A percentile compares a stretch with the other conserved stretches of the same genome.
Conservation (phyloP, 768 basidiomycete species). For the Galerina sulciceps region DNA sequence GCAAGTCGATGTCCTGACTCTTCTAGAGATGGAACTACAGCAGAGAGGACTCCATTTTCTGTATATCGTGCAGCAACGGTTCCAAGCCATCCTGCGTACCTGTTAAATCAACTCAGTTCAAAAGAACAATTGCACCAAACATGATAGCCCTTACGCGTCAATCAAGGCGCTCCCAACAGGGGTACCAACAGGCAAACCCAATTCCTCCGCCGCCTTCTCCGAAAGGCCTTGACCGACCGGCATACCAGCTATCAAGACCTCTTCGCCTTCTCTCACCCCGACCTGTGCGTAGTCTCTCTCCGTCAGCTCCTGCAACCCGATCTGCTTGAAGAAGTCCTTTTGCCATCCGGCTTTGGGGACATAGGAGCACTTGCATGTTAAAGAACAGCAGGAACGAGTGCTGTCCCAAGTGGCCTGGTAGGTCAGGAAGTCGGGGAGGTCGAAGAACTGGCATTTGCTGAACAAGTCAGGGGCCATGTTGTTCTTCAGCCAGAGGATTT, state of each 20-base stretch:
- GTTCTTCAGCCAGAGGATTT: slow-evolving; percentile 95
- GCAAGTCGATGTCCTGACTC: slow-evolving; percentile 86
- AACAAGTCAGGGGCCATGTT: slow-evolving; percentile 80
- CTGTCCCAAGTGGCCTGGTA: slow-evolving; percentile 83
- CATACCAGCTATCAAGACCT: slow-evolving; percentile 79
- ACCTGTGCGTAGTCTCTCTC: slow-evolving; percentile 75
- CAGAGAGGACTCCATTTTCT: slow-evolving; percentile 55
- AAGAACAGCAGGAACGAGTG: slow-evolving; percentile 87
- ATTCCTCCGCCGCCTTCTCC: slow-evolving; percentile 76
- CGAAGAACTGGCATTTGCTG: slow-evolving; percentile 79
- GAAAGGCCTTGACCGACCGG: slow-evolving; percentile 88
- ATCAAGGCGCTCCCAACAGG: slow-evolving; percentile 95
- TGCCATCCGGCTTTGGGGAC: slow-evolving; percentile 90
- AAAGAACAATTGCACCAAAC: neutral
- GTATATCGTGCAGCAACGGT: slow-evolving; percentile 83
- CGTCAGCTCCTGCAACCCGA: slow-evolving; percentile 77
- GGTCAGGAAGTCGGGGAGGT: slow-evolving; percentile 95
- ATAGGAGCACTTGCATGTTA: slow-evolving; percentile 94
- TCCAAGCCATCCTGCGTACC: slow-evolving; percentile 96
- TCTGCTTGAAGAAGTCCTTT: slow-evolving; percentile 80
- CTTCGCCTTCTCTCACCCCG: slow-evolving; percentile 61
- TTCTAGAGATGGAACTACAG: slow-evolving; percentile 60
- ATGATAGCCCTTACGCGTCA: slow-evolving; percentile 70
- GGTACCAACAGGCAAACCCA: slow-evolving; percentile 85
- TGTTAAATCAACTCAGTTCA: slow-evolving; percentile 23